Base-by-base conservation (phyloP, 495 filamentous ascomycete genomes). In the Lindgomyces ingoldianus region DNA sequence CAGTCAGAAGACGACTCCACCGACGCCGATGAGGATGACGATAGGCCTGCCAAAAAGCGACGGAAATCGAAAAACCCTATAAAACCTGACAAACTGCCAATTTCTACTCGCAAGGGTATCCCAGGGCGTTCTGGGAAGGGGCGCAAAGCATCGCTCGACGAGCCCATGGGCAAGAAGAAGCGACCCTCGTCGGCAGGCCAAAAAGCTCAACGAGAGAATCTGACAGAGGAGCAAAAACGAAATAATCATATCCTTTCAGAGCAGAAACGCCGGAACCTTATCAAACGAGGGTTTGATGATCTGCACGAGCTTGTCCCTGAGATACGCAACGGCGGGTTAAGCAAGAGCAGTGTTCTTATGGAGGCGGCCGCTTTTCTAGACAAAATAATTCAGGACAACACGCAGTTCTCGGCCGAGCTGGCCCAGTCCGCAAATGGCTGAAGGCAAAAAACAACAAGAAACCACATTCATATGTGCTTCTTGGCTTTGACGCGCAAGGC, bases 181-280 rank as follows among this genome's bases (percentile, higher is more conserved):
- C 61, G 64, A 11, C 19, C 24, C 16, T 47, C 60, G 33, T 50
- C 57, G n/a, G 55, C 57, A n/a, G 33, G 33, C 12, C 50, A 62
- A 24, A 90, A 87, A 74, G 27, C 77, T 1, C 73, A 80, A 0
- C 83, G 91, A 22, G 88, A 91, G 73, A 93, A 93, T 67, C 80
- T 96, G 26, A 87, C 87, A 0, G 89, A 92, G 62, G 87, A 89
- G 57, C 87, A 96, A 73, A 96, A 94, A 76, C 80, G 91, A 42
- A 85, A 85, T 63, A 95, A 96, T 64, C 92, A 96, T 73, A 95
- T 96, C 68, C 80, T 84, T 52, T 95, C 91, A 36, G 92, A 97
- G 74, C 88, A 94, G 74, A 93, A 92, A 73, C 84, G 92, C 45
- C 82, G 92, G 53, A 87, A 87, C 29, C 76, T 89, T 21, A 95